Evolutionary conservation across 306 rosid species (phyloP).

Genomic region (Trifolium pratense): DNA sequence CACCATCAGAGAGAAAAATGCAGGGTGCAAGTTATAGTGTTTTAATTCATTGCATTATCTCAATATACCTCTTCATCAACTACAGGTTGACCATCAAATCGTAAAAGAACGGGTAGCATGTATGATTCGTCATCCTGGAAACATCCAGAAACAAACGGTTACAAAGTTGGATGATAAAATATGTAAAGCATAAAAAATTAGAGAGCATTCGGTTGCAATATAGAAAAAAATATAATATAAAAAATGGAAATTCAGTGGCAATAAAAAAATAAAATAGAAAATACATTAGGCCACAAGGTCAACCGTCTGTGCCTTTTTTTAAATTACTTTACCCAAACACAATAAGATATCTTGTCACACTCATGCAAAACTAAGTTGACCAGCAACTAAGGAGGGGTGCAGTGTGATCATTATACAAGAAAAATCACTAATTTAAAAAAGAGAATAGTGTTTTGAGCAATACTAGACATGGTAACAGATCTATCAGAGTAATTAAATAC

Average conservation of each 20-base stretch:
- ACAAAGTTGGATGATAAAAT: constrained; percentile 22
- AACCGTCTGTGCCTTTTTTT: not conserved
- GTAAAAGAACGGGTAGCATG: constrained; percentile 88
- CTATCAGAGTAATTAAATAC: not conserved
- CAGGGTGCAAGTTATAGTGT: not conserved
- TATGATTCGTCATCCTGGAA: constrained; percentile 94
- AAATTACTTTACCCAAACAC: constrained; percentile 9
- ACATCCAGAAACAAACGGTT: constrained; percentile 48
- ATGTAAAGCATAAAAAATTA: not conserved
- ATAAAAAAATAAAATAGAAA: constrained; percentile 8
- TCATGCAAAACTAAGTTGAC: constrained; percentile 8
- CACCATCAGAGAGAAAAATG: constrained; percentile 20
- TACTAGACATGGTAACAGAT: not conserved
- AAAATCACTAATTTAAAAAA: not conserved
- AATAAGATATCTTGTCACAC: constrained; percentile 13
- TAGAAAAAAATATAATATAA: not conserved
- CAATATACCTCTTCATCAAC: constrained; percentile 91
- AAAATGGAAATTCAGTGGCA: not conserved
- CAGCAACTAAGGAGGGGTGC: not conserved
- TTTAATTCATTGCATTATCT: constrained; percentile 37
- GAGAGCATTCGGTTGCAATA: constrained; percentile 1
- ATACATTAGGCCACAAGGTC: constrained; percentile 30
- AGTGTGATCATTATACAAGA: not conserved
- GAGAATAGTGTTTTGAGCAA: not conserved
- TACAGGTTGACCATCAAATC: constrained; percentile 92